These are phyloP conservation scores for Aspergillus saccharolyticus DNA, from an alignment of 495 filamentous ascomycete species.

Conservation along the genomic window DNA sequence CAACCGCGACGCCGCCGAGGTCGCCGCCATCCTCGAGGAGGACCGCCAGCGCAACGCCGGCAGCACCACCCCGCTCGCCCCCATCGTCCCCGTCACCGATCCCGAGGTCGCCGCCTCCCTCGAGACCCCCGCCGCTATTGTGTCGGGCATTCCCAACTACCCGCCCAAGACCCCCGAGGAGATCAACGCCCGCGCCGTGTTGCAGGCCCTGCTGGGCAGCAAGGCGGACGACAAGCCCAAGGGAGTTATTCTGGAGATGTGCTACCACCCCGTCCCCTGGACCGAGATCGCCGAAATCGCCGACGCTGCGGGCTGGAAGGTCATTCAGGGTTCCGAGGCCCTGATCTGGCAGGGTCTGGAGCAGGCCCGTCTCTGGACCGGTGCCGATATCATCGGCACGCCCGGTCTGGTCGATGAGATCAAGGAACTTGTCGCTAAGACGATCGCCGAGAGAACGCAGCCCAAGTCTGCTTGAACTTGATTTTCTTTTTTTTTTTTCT, in stretches of 20 bases:
- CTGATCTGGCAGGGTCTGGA: slow-evolving; percentile 74
- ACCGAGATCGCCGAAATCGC: slow-evolving; percentile 58
- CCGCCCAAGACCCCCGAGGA: slow-evolving; percentile 57
- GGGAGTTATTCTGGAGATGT: slow-evolving; percentile 73
- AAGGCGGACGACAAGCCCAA: slow-evolving; percentile 35
- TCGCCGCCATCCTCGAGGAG: slow-evolving; percentile 57
- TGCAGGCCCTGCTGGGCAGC: slow-evolving; percentile 48
- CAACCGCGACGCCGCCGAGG: slow-evolving; percentile 58
- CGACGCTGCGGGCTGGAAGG: slow-evolving; percentile 57
- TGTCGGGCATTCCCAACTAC: slow-evolving; percentile 67
- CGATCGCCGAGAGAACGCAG: slow-evolving; percentile 31
- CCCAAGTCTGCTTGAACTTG: slow-evolving; percentile 19
- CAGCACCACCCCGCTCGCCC: slow-evolving; percentile 18
- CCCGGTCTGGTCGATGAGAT: slow-evolving; percentile 47
- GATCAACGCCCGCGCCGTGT: slow-evolving; percentile 47
- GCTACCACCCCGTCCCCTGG: slow-evolving; percentile 66
- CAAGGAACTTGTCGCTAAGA: slow-evolving; percentile 45
- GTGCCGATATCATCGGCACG: slow-evolving; percentile 46
- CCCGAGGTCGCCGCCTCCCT: slow-evolving; percentile 50
- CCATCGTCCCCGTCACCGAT: slow-evolving; percentile 52
- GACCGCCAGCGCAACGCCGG: slow-evolving; percentile 31
- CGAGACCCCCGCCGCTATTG: slow-evolving; percentile 54
- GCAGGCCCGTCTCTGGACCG: slow-evolving; percentile 63
- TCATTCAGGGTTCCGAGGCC: slow-evolving; percentile 65
- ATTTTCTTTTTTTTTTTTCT: too few relatives aligned